phyloP scores from a whole-genome alignment of 2,329 filamentous ascomycete species.

The Aureobasidium sp. region DNA sequence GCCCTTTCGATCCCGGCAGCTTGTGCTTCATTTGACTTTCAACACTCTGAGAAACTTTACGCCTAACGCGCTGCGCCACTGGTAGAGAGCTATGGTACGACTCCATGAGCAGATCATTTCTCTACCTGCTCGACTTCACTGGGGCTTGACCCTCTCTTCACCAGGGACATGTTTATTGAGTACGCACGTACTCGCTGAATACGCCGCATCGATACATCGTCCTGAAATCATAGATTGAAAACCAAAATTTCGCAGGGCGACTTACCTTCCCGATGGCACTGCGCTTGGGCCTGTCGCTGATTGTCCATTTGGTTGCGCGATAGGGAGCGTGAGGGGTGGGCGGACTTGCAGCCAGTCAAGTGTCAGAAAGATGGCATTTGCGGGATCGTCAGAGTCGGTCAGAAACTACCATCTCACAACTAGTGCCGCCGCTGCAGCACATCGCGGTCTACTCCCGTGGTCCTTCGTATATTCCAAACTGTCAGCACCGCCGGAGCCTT shows the following conservation, averaged over 20 bases:
- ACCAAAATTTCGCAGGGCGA: background rate
- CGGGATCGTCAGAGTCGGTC: no score
- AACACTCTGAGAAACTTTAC: conserved; percentile 10
- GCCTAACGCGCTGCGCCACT: conserved; percentile 12
- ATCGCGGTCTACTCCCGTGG: background rate
- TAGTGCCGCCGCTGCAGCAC: background rate
- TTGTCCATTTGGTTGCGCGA: background rate
- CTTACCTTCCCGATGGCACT: background rate
- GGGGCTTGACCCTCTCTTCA: background rate
- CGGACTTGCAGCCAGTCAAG: background rate
- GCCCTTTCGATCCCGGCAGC: background rate
- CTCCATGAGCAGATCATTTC: conserved; percentile 4
- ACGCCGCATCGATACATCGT: background rate
- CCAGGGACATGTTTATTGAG: background rate
- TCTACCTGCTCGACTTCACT: background rate
- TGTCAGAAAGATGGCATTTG: background rate
- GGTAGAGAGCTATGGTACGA: background rate
- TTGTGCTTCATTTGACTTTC: conserved; percentile 13
- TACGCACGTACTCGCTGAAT: background rate
- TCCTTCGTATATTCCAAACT: conserved; percentile 1
- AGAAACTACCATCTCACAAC: background rate
- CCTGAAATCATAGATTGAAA: background rate
- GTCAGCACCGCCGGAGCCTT: background rate
- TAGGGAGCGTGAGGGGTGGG: background rate
- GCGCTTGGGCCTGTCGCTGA: background rate